Evolutionary conservation across 768 basidiomycete species (phyloP).

Genomic region (Rhizopogon vulgaris): DNA sequence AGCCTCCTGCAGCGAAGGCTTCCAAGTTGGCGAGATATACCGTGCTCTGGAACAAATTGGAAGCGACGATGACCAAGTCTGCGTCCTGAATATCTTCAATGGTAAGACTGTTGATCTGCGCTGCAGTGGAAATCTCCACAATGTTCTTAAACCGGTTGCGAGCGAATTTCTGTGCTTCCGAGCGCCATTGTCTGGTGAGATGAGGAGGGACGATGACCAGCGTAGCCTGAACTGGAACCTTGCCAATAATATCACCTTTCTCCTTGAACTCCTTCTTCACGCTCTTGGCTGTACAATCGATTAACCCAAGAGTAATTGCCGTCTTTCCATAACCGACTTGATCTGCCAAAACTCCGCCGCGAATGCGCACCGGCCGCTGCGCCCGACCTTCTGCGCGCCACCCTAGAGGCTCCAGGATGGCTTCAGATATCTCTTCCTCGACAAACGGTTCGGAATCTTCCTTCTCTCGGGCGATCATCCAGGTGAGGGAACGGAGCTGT

Average conservation of each 20-base stretch:
- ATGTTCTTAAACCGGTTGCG: slow-evolving; percentile 39
- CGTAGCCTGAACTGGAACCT: slow-evolving; percentile 75
- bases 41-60: slow-evolving; percentile 75
- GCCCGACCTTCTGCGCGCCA: slow-evolving; percentile 96
- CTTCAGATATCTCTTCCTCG: slow-evolving; percentile 94
- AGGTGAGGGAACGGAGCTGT: slow-evolving; percentile 83
- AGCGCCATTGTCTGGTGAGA: slow-evolving; percentile 83
- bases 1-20: slow-evolving; percentile 58
- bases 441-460: slow-evolving; percentile 62
- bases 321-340: slow-evolving; percentile 98
- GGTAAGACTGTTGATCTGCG: slow-evolving; percentile 64
- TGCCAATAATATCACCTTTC: slow-evolving; percentile 43
- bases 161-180: slow-evolving; percentile 79
- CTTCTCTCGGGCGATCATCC: slow-evolving; percentile 86
- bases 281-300: slow-evolving; percentile 60
- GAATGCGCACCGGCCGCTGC: slow-evolving; percentile 63
- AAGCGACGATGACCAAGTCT: slow-evolving; percentile 82
- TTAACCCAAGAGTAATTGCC: slow-evolving; percentile 86
- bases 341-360: slow-evolving; percentile 91
- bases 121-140: slow-evolving; percentile 59
- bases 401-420: slow-evolving; percentile 75
- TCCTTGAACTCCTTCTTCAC: slow-evolving; percentile 55
- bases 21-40: slow-evolving; percentile 76
- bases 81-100: slow-evolving; percentile 74
- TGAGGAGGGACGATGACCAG: slow-evolving; percentile 87